Percentiles rank a stretch among this genome's conserved stretches.
phyloP scores from a whole-genome alignment of 768 basidiomycete species.

The Calocybe indica region DNA sequence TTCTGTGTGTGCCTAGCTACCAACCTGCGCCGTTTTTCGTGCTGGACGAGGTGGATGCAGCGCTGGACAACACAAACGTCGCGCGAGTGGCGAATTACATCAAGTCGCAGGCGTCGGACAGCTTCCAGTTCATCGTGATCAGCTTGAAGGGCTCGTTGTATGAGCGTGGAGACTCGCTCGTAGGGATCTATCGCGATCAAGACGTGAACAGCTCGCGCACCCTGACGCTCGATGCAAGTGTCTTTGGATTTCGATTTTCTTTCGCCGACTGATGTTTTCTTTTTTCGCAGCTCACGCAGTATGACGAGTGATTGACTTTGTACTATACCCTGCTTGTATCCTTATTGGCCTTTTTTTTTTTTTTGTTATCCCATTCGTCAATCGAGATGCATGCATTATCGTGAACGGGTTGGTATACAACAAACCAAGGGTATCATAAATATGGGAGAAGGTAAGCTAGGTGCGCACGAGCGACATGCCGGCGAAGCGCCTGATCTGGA shows the following conservation, averaged over 20 bases:
- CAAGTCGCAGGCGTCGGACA: conserved; percentile 71
- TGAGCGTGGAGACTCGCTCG: conserved; percentile 83
- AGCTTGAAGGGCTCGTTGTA: conserved; percentile 92
- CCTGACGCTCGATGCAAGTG: conserved; percentile 81
- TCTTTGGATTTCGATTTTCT: background rate
- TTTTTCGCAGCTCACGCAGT: conserved; percentile 12
- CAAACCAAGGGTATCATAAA: too few species aligned
- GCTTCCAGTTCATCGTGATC: conserved; percentile 96
- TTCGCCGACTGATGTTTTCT: background rate
- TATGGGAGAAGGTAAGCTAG: too few species aligned
- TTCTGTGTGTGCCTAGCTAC: conserved; percentile 44
- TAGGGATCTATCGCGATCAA: conserved; percentile 93
- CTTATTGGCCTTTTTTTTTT: background rate
- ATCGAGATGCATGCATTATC: too few species aligned
- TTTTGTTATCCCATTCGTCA: too few species aligned
- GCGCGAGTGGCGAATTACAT: conserved; percentile 95
- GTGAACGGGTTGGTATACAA: too few species aligned
- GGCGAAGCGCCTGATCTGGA: too few species aligned
- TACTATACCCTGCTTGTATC: background rate
- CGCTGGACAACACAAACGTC: conserved; percentile 97
- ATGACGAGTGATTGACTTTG: conserved; percentile 11
- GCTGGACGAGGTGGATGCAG: conserved; percentile 97
- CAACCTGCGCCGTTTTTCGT: conserved; percentile 98
- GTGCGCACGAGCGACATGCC: too few species aligned
- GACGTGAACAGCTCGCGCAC: conserved; percentile 90